Conservation (phyloP, 169 alveolate genomes). For the Babesia sp. region DNA sequence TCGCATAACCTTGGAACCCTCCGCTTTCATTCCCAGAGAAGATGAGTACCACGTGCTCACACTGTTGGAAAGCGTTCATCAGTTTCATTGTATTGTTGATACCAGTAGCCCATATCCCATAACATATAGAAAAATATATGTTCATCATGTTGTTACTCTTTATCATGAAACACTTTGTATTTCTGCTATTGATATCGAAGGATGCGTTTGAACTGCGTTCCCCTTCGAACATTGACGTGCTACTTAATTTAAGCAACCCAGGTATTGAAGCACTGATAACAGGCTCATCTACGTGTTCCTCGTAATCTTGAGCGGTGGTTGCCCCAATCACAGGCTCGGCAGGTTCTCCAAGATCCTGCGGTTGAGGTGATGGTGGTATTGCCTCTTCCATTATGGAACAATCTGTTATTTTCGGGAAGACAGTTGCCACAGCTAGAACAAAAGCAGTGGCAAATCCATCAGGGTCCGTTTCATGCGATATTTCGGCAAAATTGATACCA, state of each 20-base stretch:
- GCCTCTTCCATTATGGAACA: slow-evolving; percentile 21
- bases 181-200: slow-evolving; percentile 31
- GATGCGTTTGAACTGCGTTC: slow-evolving; percentile 3
- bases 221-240: neutral
- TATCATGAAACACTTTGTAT: slow-evolving; percentile 71
- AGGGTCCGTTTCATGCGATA: slow-evolving; percentile 56
- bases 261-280: slow-evolving; percentile 28
- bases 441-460: slow-evolving; percentile 57
- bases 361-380: slow-evolving; percentile 40
- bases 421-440: slow-evolving; percentile 41
- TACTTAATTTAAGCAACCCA: slow-evolving; percentile 6
- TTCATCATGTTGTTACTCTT: slow-evolving; percentile 76
- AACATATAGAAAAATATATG: slow-evolving; percentile 71
- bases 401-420: slow-evolving; percentile 56
- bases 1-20: slow-evolving; percentile 82
- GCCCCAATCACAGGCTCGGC: neutral
- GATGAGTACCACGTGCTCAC: slow-evolving; percentile 74
- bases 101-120: slow-evolving; percentile 84
- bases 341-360: neutral
- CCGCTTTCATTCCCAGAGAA: slow-evolving; percentile 84
- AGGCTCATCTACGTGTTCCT: neutral
- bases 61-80: slow-evolving; percentile 57
- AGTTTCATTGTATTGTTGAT: slow-evolving; percentile 68
- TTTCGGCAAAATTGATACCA: slow-evolving; percentile 34
- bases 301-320: neutral